A percentile compares a stretch with the other conserved stretches of the same genome.
These are phyloP conservation scores for Pyrus hybrid DNA, from an alignment of 331 rosid genomes.

Conservation along the genomic window DNA sequence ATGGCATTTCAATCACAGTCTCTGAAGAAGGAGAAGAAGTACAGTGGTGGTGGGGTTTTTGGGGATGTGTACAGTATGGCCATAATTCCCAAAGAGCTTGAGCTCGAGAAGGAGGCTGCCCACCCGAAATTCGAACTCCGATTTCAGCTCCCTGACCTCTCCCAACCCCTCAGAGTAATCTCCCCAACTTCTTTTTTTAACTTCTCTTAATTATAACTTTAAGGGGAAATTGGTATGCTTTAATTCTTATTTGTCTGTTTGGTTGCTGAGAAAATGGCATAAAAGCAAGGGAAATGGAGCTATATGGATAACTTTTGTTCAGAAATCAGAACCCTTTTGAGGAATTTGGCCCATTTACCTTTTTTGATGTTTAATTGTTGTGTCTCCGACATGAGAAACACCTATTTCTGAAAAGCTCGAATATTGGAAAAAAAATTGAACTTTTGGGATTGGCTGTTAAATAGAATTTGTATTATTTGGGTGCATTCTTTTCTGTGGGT, in stretches of 20 bases:
- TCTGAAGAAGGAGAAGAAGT: constrained; percentile 41
- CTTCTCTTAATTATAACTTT: not conserved
- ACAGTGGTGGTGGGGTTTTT: constrained; percentile 21
- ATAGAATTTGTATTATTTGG: not conserved
- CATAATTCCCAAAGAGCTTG: constrained; percentile 38
- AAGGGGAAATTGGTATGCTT: not conserved
- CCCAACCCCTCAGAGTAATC: constrained; percentile 32
- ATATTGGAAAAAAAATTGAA: not conserved
- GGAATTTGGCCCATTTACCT: not conserved
- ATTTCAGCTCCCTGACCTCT: constrained; percentile 46
- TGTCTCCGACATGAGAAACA: not conserved
- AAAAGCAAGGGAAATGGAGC: not conserved
- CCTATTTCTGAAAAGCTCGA: not conserved
- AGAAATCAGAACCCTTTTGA: not conserved
- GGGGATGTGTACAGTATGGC: constrained; percentile 41
- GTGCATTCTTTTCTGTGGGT: not conserved
- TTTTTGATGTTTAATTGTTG: not conserved
- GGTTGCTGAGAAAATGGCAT: not conserved
- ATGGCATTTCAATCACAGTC: constrained; percentile 47
- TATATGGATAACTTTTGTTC: not conserved
- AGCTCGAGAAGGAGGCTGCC: constrained; percentile 19
- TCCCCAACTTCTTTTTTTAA: not conserved
- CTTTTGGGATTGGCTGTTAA: not conserved
- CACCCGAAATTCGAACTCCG: constrained; percentile 23
- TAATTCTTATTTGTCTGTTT: not conserved